Base-by-base conservation (phyloP, 192 early-diverging fungal species). In the Lobosporangium transversale region DNA sequence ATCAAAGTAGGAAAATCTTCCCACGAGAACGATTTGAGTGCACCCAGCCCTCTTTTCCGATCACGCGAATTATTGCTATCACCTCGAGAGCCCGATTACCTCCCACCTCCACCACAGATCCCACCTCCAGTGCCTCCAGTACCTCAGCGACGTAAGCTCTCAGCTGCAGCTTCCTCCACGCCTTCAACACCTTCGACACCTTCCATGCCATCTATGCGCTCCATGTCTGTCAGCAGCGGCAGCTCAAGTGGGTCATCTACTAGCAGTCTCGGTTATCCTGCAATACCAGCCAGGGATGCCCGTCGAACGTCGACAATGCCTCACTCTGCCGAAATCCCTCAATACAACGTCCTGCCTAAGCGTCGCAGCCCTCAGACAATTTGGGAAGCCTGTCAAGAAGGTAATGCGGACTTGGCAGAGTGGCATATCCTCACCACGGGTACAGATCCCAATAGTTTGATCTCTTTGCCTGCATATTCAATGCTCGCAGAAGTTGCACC, bases 381-480 rank as follows among this genome's bases (percentile, higher is more conserved):
- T 24, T 76, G 73, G 73, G 73, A 76, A 31, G 73, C 73, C 15
- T 62, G 64, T 27, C 63, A 76, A 44, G 73, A 76, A 42, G 73
- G 73, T 30, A 76, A 58, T 27, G 58, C 58, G 6, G 73, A 67
- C 35, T 27, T 76, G 24, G 58, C 59, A 20, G 73, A 76, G 32
- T 67, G 73, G 64, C 36, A 62, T 29, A 67, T 76, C 27, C 58
- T 76, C 27, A 76, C 73, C 0, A 54, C 45, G n/a, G 73, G 73
- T 20, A 36, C 59, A 0, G 37, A 42, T 35, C 73, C 65, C 5
- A 48, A 76, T 18, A 47, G 40, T 2, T 45, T 56, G 12, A 53
- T 62, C 20, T 76, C 36, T 5, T 33, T 76, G 30, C 73, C 73
- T 4, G 33, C 51, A 24, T 76, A 67, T 40, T 76, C 73, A 9